Percentiles rank a stretch among this genome's conserved stretches.
Conservation (phyloP, 2,329 filamentous ascomycete species). For the Xylaria sp. region DNA sequence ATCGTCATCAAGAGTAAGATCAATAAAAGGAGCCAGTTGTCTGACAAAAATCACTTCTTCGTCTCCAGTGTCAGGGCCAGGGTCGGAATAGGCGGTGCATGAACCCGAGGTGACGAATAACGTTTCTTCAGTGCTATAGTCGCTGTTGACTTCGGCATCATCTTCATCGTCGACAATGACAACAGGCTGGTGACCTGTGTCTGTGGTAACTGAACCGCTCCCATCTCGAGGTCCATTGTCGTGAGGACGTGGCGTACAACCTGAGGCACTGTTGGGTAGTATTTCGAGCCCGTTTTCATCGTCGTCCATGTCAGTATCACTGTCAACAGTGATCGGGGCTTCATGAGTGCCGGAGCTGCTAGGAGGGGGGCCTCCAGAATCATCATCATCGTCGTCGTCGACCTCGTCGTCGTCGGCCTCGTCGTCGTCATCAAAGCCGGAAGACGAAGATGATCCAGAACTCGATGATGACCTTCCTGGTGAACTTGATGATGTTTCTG, state of each 20-base stretch:
- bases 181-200: background rate
- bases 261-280: background rate
- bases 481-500: conserved; percentile 25
- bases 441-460: conserved; percentile 38
- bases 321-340: conserved; percentile 13
- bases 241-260: background rate
- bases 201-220: background rate
- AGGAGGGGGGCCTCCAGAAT: background rate
- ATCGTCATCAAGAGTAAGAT: conserved; percentile 23
- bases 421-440: too few species aligned
- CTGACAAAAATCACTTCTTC: background rate
- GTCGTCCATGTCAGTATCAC: conserved; percentile 22
- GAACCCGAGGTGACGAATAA: conserved; percentile 31
- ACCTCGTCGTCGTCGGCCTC: too few species aligned
- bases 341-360: background rate
- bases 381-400: conserved; percentile 53
- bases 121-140: background rate
- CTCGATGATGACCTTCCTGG: background rate
- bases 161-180: conserved; percentile 31
- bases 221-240: background rate
- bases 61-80: background rate
- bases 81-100: background rate
- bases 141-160: background rate
- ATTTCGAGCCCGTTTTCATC: background rate
- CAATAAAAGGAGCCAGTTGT: background rate